phyloP scores from a whole-genome alignment of 306 rosid genomes.

The Dalbergia cultrata region DNA sequence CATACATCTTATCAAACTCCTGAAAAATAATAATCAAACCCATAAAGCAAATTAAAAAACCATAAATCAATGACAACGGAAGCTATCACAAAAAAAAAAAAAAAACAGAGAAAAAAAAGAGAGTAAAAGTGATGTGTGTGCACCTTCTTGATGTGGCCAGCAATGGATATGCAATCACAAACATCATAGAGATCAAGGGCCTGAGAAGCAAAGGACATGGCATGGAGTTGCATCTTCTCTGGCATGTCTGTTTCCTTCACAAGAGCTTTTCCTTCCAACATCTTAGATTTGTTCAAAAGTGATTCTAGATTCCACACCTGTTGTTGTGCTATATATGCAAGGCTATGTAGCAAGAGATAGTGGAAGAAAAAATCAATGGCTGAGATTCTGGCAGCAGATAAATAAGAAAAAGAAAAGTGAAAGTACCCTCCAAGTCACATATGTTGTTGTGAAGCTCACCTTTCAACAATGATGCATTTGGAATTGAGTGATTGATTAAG shows the following conservation, averaged over 20 bases:
- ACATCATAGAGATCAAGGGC: conserved; percentile 92
- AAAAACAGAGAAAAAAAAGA: no score
- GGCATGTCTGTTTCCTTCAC: conserved; percentile 83
- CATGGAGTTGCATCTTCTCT: conserved; percentile 77
- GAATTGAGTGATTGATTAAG: conserved; percentile 25
- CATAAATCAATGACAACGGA: not conserved
- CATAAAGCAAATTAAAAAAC: not conserved
- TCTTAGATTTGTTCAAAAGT: conserved; percentile 17
- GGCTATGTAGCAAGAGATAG: not conserved
- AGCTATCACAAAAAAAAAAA: not conserved
- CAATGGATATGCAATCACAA: conserved; percentile 67
- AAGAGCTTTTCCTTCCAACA: conserved; percentile 87
- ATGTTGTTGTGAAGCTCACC: not conserved
- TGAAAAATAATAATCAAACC: conserved; percentile 33
- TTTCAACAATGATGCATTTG: not conserved
- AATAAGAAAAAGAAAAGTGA: not conserved
- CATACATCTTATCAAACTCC: conserved; percentile 79
- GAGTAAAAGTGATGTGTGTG: not conserved
- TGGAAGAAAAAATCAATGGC: conserved; percentile 2
- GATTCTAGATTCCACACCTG: not conserved
- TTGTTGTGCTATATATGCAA: not conserved
- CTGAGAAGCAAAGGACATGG: conserved; percentile 87
- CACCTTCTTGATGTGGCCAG: conserved; percentile 81
- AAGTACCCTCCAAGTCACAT: not conserved
- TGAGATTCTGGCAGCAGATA: conserved; percentile 16